These are phyloP conservation scores for Schwanniomyces polymorphus DNA, from an alignment of 805 yeast genomes.

Conservation along the genomic window DNA sequence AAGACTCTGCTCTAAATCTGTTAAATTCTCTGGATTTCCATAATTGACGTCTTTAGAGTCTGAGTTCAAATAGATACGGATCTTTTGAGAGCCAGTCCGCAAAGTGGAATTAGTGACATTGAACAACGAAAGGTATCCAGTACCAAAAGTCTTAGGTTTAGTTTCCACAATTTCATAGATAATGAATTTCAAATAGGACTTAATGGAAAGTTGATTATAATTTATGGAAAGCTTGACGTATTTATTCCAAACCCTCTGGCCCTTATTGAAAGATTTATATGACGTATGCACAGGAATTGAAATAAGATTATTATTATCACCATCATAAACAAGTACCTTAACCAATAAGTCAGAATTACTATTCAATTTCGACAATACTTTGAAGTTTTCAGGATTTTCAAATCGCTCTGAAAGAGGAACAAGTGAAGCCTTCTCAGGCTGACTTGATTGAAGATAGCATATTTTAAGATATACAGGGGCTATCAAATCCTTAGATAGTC, in stretches of 20 bases:
- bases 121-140: conserved; percentile 60
- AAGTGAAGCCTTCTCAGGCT: conserved; percentile 9
- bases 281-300: conserved; percentile 35
- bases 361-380: conserved; percentile 28
- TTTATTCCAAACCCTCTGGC: conserved; percentile 61
- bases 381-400: conserved; percentile 33
- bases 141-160: conserved; percentile 54
- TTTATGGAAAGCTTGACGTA: conserved; percentile 73
- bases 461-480: conserved; percentile 34
- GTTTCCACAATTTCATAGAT: conserved; percentile 70
- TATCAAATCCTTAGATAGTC: conserved; percentile 37
- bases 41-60: conserved; percentile 19
- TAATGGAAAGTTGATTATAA: conserved; percentile 67
- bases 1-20: conserved; percentile 49
- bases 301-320: conserved; percentile 24
- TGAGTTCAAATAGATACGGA: conserved; percentile 23
- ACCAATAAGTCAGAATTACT: conserved; percentile 36
- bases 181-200: conserved; percentile 57
- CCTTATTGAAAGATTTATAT: conserved; percentile 30
- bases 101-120: conserved; percentile 53
- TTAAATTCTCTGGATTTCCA: conserved; percentile 18
- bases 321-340: conserved; percentile 30
- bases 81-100: conserved; percentile 68
- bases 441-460: conserved; percentile 25
- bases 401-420: conserved; percentile 32